Evolutionary conservation across 495 filamentous ascomycete species (phyloP).

Genomic region (Aspergillus hancockii): DNA sequence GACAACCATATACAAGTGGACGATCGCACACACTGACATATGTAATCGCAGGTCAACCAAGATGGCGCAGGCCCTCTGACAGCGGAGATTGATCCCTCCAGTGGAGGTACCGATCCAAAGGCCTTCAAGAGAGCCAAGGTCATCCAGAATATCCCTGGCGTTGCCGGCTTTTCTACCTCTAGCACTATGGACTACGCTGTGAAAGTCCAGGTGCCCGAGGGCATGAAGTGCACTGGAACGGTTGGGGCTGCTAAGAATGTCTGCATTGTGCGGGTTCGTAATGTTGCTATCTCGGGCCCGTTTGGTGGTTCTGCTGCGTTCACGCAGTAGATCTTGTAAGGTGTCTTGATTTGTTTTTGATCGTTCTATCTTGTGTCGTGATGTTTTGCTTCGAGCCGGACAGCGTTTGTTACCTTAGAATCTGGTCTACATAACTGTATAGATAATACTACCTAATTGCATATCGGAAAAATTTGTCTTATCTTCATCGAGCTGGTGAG

Average conservation of each 20-base stretch:
- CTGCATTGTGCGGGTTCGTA: constrained; percentile 59
- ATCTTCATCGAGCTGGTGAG: no score
- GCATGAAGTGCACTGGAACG: constrained; percentile 59
- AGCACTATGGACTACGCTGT: constrained; percentile 28
- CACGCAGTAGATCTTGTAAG: constrained; percentile 14
- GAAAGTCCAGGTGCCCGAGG: constrained; percentile 58
- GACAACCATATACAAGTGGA: not conserved
- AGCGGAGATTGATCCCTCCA: constrained; percentile 45
- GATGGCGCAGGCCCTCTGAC: constrained; percentile 39
- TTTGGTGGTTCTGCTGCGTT: constrained; percentile 57
- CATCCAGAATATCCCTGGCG: constrained; percentile 58
- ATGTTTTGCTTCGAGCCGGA: not conserved
- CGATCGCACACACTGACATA: not conserved
- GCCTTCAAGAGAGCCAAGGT: constrained; percentile 58
- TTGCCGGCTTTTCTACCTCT: constrained; percentile 15
- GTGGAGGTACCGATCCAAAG: constrained; percentile 51
- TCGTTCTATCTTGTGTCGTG: not conserved
- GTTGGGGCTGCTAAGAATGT: constrained; percentile 54
- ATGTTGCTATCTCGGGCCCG: constrained; percentile 56
- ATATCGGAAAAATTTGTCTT: no score
- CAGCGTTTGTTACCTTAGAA: no score
- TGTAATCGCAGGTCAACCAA: constrained; percentile 34
- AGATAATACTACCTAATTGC: no score
- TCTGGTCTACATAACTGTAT: no score
- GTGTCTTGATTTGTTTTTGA: not conserved